Base-by-base conservation (phyloP, 139 green algal species). In the Chlorella sp. region DNA sequence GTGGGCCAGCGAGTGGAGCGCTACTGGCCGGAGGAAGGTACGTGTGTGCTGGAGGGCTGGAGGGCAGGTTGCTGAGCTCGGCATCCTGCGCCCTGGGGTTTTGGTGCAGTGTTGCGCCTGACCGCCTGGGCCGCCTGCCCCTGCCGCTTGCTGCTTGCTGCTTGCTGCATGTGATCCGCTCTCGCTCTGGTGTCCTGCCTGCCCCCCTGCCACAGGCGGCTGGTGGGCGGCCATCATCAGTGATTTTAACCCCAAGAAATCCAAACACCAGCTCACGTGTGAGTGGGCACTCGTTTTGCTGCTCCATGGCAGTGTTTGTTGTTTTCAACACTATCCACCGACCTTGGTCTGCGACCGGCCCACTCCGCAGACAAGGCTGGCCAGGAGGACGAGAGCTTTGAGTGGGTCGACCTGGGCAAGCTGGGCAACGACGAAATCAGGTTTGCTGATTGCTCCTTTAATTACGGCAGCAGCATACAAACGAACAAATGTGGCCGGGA, bases 21-120 rank as follows among this genome's bases (percentile, higher is more conserved):
- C 36, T 90, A 82, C 85, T 94, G 91, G 90, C 80, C 82, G 0
- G 87, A 91, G 13, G 80, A 92, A 47, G 89, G 86, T 83, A 47
- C 36, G 76, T 26, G n/a, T 11, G 51, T 21, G 44, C 44, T 51
- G 44, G 44, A 9, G 44, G 9, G 44, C 44, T 68, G 62, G 23
- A 32, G 23, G 21, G 23, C 13, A n/a, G n/a, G n/a, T n/a, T n/a
- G n/a, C n/a, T n/a, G n/a, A n/a, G n/a, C n/a, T n/a, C n/a, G n/a
- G n/a, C n/a, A n/a, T n/a, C n/a, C n/a, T n/a, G n/a, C n/a, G n/a
- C n/a, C n/a, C n/a, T n/a, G n/a, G n/a, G n/a, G n/a, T n/a, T n/a
- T n/a, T n/a, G n/a, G n/a, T n/a, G n/a, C n/a, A n/a, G n/a, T n/a
- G n/a, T n/a, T n/a, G n/a, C n/a, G n/a, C n/a, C n/a, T n/a, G n/a